Evolutionary conservation across 2,329 filamentous ascomycete genomes (phyloP), one percentile per base, ranked within the genome.

Genomic region (Colletotrichum sp.): DNA sequence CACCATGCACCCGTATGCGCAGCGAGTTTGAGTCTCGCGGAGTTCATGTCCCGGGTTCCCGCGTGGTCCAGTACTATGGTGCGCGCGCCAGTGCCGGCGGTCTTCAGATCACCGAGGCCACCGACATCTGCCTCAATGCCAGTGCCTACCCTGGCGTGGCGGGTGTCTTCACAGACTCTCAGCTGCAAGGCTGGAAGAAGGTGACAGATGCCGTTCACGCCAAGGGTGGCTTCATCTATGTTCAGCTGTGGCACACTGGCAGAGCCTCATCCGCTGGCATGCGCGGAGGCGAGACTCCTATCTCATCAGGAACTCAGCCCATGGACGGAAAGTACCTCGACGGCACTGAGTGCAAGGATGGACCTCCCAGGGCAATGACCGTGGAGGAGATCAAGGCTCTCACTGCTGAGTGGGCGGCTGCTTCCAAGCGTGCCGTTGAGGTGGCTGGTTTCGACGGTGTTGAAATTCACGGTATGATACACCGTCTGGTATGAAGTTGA

Each of bases 391-490:
- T 96, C 68, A 84, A 91, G 64, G 82, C 87, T 2, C 86, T 92
- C 74, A 92, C 93, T 77, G 81, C 83, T 0, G 90, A 90, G 0
- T 95, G 89, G 81, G 89, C 87, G 0, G 86, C 84, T 0, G 89
- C 89, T 0, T 83, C 89, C 0, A 86, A 87, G 77, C 86, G 91
- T 7, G 89, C 93, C 0, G 82, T 94, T 0, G 85, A 87, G 0
- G 77, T 65, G 78, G 91, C 90, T 1, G 94, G 94, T 0, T 93
- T 93, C 28, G 94, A 96, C 78, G 92, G 91, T 1, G 90, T 96
- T 58, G 94, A 96, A 76, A 81, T 87, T 4, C 87, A 90, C 59
- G 87, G 76, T 69, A 62, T 3, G 67, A 26, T 3, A 3, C 36
- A 26, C 3, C 12, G 12, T 6, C 6, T 4, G 2, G 3, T 8